phyloP scores from a whole-genome alignment of 2,329 filamentous ascomycete species.

The Epichloe gansuensis region DNA sequence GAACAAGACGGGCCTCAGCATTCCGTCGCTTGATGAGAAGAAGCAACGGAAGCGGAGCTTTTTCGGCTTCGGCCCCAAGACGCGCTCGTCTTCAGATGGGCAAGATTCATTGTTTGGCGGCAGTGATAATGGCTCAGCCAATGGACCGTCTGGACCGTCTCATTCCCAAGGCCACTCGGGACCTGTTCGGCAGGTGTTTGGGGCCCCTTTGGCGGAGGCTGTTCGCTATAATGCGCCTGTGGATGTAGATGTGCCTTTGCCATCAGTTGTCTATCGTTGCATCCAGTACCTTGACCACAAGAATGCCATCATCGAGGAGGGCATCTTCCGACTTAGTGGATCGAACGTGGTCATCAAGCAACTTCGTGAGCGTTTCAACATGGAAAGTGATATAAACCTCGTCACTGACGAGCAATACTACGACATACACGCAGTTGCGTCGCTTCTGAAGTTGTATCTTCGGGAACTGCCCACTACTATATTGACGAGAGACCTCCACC shows the following conservation, averaged over 20 bases:
- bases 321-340: constrained; percentile 93
- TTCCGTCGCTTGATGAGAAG: constrained; percentile 55
- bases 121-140: constrained; percentile 30
- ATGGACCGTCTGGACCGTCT: constrained; percentile 21
- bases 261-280: constrained; percentile 88
- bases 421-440: constrained; percentile 92
- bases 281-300: constrained; percentile 84
- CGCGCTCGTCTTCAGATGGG: constrained; percentile 44
- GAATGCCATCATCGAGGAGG: constrained; percentile 74
- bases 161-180: constrained; percentile 31
- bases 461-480: constrained; percentile 86
- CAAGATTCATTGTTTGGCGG: constrained; percentile 42
- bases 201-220: constrained; percentile 72
- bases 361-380: constrained; percentile 85
- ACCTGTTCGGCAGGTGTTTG: constrained; percentile 63
- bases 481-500: constrained; percentile 76
- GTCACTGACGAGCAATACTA: constrained; percentile 73
- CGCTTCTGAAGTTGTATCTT: constrained; percentile 84
- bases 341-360: constrained; percentile 90
- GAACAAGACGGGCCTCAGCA: constrained; percentile 48
- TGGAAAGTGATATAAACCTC: constrained; percentile 80
- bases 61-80: constrained; percentile 54
- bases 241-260: constrained; percentile 63
- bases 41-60: constrained; percentile 68
- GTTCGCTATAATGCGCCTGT: constrained; percentile 66